Conservation (phyloP, 176 grass and related monocot genomes). For the sorghum (Sorghum bicolor) region DNA sequence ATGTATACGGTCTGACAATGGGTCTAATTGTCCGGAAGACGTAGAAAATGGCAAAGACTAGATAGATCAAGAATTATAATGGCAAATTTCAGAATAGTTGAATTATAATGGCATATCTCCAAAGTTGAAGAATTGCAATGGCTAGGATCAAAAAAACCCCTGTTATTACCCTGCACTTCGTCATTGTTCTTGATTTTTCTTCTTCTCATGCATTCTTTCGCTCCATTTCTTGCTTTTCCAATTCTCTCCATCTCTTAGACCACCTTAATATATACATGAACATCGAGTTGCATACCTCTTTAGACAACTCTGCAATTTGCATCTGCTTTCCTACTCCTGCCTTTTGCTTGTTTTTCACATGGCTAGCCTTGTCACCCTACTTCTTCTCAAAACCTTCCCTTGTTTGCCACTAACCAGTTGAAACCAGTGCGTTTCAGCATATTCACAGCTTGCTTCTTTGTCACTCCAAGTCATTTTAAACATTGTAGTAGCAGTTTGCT, state of each 20-base stretch:
- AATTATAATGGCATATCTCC: too few relatives aligned
- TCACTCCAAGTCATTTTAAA: neutral
- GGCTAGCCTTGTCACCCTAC: neutral
- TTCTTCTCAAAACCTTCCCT: neutral
- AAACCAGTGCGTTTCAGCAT: neutral
- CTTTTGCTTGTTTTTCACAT: neutral
- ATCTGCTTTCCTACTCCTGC: neutral
- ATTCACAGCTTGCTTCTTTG: conserved; percentile 9
- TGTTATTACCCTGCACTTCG: neutral
- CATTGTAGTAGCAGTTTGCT: neutral
- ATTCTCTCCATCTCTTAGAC: neutral
- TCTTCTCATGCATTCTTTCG: neutral
- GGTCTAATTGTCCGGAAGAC: too few relatives aligned
- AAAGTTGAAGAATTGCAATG: too few relatives aligned
- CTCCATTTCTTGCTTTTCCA: neutral
- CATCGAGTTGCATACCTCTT: neutral
- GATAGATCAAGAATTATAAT: too few relatives aligned
- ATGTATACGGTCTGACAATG: too few relatives aligned
- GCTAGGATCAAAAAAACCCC: too few relatives aligned
- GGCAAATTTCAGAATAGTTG: too few relatives aligned
- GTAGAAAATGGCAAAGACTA: too few relatives aligned
- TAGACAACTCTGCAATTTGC: neutral
- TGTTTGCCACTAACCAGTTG: neutral
- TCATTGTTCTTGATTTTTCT: neutral
- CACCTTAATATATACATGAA: neutral